phyloP scores from a whole-genome alignment of 345 rosid genomes.

The Punica granatum region DNA sequence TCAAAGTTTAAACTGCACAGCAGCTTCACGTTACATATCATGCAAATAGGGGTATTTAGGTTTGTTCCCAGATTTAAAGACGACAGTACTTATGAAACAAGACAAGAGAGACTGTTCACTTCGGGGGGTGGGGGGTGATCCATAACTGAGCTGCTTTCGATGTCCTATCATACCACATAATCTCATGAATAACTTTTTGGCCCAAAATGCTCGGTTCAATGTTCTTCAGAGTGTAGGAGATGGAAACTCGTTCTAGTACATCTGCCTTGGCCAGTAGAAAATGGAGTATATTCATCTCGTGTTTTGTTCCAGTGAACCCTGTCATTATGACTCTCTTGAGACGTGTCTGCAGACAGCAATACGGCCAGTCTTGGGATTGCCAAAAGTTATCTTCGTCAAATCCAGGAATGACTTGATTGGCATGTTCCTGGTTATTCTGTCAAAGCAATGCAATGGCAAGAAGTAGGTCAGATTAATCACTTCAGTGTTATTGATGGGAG shows the following conservation, averaged over 20 bases:
- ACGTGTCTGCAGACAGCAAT: conserved; percentile 11
- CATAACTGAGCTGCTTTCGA: neutral
- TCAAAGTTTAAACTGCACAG: no score
- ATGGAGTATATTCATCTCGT: conserved; percentile 4
- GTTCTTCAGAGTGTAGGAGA: conserved; percentile 1
- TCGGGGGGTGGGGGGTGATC: neutral
- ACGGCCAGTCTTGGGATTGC: conserved; percentile 12
- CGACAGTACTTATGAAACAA: no score
- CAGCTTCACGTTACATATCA: no score
- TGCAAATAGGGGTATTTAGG: no score
- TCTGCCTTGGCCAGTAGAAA: conserved; percentile 13
- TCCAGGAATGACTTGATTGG: no score
- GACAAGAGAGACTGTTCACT: neutral
- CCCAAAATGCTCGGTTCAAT: neutral
- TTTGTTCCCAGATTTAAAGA: no score
- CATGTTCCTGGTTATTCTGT: neutral
- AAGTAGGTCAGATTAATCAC: no score
- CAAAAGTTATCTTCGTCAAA: conserved; percentile 11
- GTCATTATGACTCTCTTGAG: conserved; percentile 10
- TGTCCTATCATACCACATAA: neutral
- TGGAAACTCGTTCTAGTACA: conserved; percentile 5
- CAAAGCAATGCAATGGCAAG: neutral
- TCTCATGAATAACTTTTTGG: conserved; percentile 2
- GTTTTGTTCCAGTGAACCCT: conserved; percentile 12
- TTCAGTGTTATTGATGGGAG: neutral